A percentile compares a stretch with the other conserved stretches of the same genome.
phyloP scores from a whole-genome alignment of 805 yeast genomes.

The Vanderwaltozyma tropicalis region DNA sequence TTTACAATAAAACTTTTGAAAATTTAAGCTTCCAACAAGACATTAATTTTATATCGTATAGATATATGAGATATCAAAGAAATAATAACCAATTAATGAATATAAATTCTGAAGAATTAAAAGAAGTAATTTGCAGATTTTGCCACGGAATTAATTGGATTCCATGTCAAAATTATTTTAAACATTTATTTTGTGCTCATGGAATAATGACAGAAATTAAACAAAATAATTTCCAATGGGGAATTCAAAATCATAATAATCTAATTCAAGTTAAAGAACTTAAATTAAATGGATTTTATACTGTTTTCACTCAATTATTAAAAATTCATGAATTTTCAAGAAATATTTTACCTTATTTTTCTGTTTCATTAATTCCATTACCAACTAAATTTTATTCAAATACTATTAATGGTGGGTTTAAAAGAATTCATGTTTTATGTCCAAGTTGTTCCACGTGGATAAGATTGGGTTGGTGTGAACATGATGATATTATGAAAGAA shows the following conservation, averaged over 20 bases:
- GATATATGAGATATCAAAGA: slow-evolving; percentile 5
- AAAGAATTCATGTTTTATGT: slow-evolving; percentile 13
- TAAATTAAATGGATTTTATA: slow-evolving; percentile 1
- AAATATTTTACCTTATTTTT: slow-evolving; percentile 6
- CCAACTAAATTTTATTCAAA: slow-evolving; percentile 10
- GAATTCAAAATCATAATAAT: no score
- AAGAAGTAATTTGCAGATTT: slow-evolving; percentile 13
- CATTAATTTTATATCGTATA: slow-evolving; percentile 5
- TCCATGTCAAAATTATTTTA: slow-evolving; percentile 4
- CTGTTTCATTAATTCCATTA: slow-evolving; percentile 10
- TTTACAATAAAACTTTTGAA: background rate
- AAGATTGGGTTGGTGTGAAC: slow-evolving; percentile 13
- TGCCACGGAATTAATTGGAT: slow-evolving; percentile 20
- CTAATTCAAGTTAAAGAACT: background rate
- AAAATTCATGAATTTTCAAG: slow-evolving; percentile 6
- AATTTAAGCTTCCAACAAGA: background rate
- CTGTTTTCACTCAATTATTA: slow-evolving; percentile 4
- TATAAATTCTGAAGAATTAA: background rate
- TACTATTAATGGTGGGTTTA: slow-evolving; percentile 7
- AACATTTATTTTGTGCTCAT: slow-evolving; percentile 17
- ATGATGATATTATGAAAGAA: slow-evolving; percentile 10
- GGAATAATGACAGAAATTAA: slow-evolving; percentile 12
- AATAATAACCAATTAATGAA: background rate
- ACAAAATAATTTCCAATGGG: background rate
- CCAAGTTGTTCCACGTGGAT: slow-evolving; percentile 12